Base-by-base conservation (phyloP, 805 yeast species). In the Saccharomyces eubayanus region DNA sequence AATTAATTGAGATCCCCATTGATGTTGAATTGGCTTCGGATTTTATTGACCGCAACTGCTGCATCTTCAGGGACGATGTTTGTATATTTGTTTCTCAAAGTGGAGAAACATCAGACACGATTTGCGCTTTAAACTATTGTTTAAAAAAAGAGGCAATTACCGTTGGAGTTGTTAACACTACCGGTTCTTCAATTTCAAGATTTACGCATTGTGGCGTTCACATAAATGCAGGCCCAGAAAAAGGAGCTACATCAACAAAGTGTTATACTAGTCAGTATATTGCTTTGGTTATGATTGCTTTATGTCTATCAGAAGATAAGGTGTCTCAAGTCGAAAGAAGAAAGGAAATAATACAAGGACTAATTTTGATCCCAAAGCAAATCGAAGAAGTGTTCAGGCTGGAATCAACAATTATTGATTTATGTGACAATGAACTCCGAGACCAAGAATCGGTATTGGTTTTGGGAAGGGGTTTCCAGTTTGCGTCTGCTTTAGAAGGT, bases 191-290 rank as follows among this genome's bases (percentile, higher is more conserved):
- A 46, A 89, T 94, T 72, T 92, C 98, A 6, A 85, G 99, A 75
- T 89, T 84, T 67, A 94, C 99, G 21, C 96, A 91, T 74, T 94
- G 99, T 78, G 99, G 99, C 81, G 97, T 94, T 54, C 99, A 94
- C 72, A 90, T 94, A 71, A 94, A 94, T 69, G 98, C 99, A 49
- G 99, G 99, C 61, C 99, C 99, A 47, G 99, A 94, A 75, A 94
- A 94, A 59, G 98, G 99, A 72, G 99, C 94, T 62, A 99, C 99
- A 10, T 90, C 97, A 10, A 94, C 99, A 49, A 94, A 94, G 75
- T 99, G 99, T 29, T 94, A 94, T 77, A 92, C 99, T 6, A 94
- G 99, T 10, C 99, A 94, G 72, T 94, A 84, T 72, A 91, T 95
- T 71, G 98, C 99, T 0, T 77, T 94, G 59, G 97, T 92, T 5